Evolutionary conservation across 1,139 yeast species (phyloP), one percentile per base, ranked within the genome.

Genomic region (Blastobotrys petasosporus): DNA sequence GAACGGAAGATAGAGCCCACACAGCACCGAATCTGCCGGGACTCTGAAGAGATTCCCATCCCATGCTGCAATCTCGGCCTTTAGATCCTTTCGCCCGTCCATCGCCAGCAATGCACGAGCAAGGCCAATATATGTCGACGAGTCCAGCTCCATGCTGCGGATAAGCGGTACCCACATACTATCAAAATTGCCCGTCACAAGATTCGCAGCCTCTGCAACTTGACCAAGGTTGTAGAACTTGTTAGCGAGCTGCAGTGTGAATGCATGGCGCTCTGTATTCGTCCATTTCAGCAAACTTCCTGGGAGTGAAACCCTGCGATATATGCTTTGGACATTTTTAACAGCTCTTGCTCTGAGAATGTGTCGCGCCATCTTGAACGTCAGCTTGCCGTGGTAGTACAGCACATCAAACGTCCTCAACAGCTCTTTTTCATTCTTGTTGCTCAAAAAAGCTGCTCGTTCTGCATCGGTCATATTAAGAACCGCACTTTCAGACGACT

Each of bases 201-300:
- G 44, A 12, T 47, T 43, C 23, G 42, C 13, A 1, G 64, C 57
- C 38, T 48, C 48, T 9, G 41, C 45, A 3, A 36, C 23, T 11
- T 53, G 44, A 12, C 54, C 53, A 15, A 54, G 43, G 8, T 49
- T 44, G 56, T 58, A 59, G 43, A 50, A 53, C 40, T 55, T 54
- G 44, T 60, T 59, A 7, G 64, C 62, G 8, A 55, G 42, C 31
- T 53, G 57, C 15, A 60, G 45, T 29, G 53, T 48, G 34, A 60
- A 57, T 6, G 48, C 51, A 33, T 54, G 55, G 30, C 46, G 45
- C 34, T 55, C 59, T n/a, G 51, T 42, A 7, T 39, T 46, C 9
- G 55, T 37, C 63, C 62, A 59, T 40, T 48, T 44, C 17, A 53
- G 44, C 4, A 58, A 49, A 23, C 54, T 52, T 3, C 58, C 59